phyloP scores from a whole-genome alignment of 192 early-diverging fungal genomes.

The Ambispora gerdemannii region DNA sequence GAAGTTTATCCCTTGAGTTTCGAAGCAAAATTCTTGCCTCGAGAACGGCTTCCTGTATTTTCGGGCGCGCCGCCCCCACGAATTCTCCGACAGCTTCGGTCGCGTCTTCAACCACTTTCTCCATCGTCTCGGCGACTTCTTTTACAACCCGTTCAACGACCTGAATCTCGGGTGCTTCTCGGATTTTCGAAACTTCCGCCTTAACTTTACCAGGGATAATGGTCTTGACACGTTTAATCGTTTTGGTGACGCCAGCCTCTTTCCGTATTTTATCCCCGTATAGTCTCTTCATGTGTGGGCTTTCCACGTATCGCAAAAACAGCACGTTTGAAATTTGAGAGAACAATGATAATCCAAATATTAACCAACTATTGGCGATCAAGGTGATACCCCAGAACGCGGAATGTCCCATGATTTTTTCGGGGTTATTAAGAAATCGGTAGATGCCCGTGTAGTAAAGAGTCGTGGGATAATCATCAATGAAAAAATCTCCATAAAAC shows the following conservation, averaged over 20 bases:
- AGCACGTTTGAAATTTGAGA: constrained; percentile 80
- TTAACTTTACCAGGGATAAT: constrained; percentile 59
- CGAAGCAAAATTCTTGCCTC: constrained; percentile 45
- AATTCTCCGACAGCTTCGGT: constrained; percentile 47
- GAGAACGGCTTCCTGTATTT: constrained; percentile 47
- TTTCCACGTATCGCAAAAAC: constrained; percentile 85
- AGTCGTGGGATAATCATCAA: constrained; percentile 70
- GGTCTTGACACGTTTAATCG: constrained; percentile 57
- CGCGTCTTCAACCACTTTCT: constrained; percentile 64
- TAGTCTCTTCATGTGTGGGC: constrained; percentile 85
- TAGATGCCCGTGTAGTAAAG: constrained; percentile 87
- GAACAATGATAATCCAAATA: constrained; percentile 81
- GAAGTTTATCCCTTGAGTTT: constrained; percentile 38
- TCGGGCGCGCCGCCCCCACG: constrained; percentile 51
- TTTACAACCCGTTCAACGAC: constrained; percentile 53
- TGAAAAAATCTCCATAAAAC: constrained; percentile 98
- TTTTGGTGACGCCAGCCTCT: constrained; percentile 77
- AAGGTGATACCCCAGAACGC: constrained; percentile 93
- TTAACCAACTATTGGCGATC: constrained; percentile 75
- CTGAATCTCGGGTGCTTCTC: constrained; percentile 52
- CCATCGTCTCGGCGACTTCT: constrained; percentile 52
- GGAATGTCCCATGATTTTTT: constrained; percentile 89
- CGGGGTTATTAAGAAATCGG: constrained; percentile 89
- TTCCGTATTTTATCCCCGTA: constrained; percentile 84
- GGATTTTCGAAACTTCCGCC: constrained; percentile 48